Evolutionary conservation across 352 stramenopile genomes (phyloP).

Genomic region (Phytopythium aichiense): DNA sequence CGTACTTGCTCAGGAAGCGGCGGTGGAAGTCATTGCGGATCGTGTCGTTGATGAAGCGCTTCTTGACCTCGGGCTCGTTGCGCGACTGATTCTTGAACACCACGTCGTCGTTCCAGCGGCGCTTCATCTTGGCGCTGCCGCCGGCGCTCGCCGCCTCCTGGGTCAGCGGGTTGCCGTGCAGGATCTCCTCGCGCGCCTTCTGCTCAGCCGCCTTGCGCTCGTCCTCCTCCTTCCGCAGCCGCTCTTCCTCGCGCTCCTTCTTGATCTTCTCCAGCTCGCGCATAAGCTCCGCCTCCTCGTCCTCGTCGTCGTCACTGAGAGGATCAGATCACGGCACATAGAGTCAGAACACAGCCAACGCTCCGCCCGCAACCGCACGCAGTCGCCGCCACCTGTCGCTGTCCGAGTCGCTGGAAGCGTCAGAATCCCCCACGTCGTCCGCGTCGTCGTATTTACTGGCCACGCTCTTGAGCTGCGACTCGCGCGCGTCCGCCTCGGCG

Average conservation of each 20-base stretch:
- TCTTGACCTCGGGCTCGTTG: conserved; percentile 93
- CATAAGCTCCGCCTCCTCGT: conserved; percentile 97
- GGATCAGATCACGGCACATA: neutral
- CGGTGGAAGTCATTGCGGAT: conserved; percentile 99
- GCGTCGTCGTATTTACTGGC: conserved; percentile 88
- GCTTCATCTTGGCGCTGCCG: conserved; percentile 83
- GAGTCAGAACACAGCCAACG: neutral
- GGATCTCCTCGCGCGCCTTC: conserved; percentile 87
- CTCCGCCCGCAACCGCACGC: neutral
- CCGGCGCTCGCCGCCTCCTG: conserved; percentile 26
- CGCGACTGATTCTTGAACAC: conserved; percentile 99
- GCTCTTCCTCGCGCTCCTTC: conserved; percentile 92
- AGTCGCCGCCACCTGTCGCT: conserved; percentile 46
- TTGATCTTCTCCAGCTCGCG: conserved; percentile 98
- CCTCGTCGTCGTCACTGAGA: conserved; percentile 82
- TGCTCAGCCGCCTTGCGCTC: conserved; percentile 78
- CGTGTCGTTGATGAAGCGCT: conserved; percentile 99
- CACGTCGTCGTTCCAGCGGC: conserved; percentile 99
- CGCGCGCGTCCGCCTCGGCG: conserved; percentile 61
- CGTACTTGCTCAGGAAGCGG: conserved; percentile 97
- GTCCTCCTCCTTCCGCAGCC: conserved; percentile 87
- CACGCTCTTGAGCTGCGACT: conserved; percentile 86
- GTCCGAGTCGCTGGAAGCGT: conserved; percentile 66
- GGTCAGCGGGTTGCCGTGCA: conserved; percentile 93
- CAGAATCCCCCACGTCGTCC: conserved; percentile 78